A percentile compares a stretch with the other conserved stretches of the same genome.
Conservation (phyloP, 2,329 filamentous ascomycete species). For the Penicillium sp. region DNA sequence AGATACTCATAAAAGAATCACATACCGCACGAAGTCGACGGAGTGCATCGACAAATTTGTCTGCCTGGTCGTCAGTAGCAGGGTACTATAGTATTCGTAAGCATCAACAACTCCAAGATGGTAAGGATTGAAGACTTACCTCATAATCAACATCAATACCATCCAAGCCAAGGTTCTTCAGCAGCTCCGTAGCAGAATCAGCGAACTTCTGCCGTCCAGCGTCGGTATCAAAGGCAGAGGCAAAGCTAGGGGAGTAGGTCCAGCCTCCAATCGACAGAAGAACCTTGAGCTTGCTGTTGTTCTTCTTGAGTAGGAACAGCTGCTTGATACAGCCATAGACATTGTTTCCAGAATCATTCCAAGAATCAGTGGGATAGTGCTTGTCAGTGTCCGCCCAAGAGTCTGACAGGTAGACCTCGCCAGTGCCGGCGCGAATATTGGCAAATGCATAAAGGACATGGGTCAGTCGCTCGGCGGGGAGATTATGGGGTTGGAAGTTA, state of each 20-base stretch:
- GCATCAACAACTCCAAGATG: neutral
- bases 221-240: slow-evolving; percentile 61
- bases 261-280: slow-evolving; percentile 83
- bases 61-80: slow-evolving; percentile 33
- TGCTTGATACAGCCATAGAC: slow-evolving; percentile 78
- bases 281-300: slow-evolving; percentile 72
- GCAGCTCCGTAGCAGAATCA: slow-evolving; percentile 65
- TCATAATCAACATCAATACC: slow-evolving; percentile 48
- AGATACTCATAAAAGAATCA: neutral
- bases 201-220: slow-evolving; percentile 65
- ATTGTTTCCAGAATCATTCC: slow-evolving; percentile 68
- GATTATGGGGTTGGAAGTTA: slow-evolving; percentile 79
- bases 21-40: slow-evolving; percentile 33
- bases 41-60: slow-evolving; percentile 39
- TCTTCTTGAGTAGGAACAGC: slow-evolving; percentile 71
- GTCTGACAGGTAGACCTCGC: slow-evolving; percentile 76
- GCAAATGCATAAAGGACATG: slow-evolving; percentile 91
- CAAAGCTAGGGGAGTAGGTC: slow-evolving; percentile 75
- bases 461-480: slow-evolving; percentile 77
- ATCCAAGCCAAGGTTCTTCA: slow-evolving; percentile 74
- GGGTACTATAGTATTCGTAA: slow-evolving; percentile 30
- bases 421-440: slow-evolving; percentile 71
- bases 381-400: slow-evolving; percentile 68
- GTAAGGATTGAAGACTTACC: slow-evolving; percentile 17
- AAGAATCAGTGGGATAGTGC: slow-evolving; percentile 66